Percentiles rank a stretch among this genome's conserved stretches.
Evolutionary conservation across 1,139 yeast species (phyloP).

Genomic region (Protomyces lactucae-debilis): DNA sequence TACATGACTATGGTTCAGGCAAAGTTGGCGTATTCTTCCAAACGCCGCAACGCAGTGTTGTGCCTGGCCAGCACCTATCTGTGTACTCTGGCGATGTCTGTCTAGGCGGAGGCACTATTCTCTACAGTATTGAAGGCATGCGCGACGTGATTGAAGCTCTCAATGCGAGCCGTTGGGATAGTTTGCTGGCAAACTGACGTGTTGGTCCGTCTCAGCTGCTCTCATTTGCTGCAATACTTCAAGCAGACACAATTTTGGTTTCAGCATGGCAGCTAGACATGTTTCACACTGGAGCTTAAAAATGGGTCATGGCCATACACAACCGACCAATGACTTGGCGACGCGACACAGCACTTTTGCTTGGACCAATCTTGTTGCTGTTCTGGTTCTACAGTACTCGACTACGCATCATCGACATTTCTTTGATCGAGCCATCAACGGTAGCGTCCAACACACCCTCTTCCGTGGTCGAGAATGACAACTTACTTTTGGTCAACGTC

Average conservation of each 20-base stretch:
- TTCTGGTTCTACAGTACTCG: not conserved
- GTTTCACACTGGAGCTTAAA: too few species aligned
- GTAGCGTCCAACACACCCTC: not conserved
- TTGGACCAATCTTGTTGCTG: not conserved
- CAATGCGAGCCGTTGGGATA: not conserved
- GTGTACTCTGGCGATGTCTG: conserved; percentile 63
- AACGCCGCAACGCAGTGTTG: conserved; percentile 62
- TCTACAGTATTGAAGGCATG: conserved; percentile 11
- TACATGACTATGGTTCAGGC: conserved; percentile 38
- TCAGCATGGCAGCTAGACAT: too few species aligned
- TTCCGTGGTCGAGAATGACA: not conserved
- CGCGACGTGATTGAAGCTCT: not conserved
- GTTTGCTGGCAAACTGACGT: not conserved
- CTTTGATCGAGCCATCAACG: not conserved
- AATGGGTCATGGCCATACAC: too few species aligned
- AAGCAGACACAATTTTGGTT: too few species aligned
- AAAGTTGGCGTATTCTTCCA: conserved; percentile 41
- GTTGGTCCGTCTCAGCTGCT: too few species aligned
- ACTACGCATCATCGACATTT: not conserved
- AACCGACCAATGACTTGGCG: not conserved
- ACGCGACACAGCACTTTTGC: not conserved
- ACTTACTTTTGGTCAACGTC: not conserved
- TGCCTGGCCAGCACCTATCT: conserved; percentile 84
- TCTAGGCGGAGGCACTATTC: conserved; percentile 69
- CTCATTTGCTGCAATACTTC: too few species aligned